Percentiles rank a stretch among this genome's conserved stretches.
These are phyloP conservation scores for Pestalotiopsis sp. DNA, from an alignment of 2,329 filamentous ascomycete species.

Conservation along the genomic window DNA sequence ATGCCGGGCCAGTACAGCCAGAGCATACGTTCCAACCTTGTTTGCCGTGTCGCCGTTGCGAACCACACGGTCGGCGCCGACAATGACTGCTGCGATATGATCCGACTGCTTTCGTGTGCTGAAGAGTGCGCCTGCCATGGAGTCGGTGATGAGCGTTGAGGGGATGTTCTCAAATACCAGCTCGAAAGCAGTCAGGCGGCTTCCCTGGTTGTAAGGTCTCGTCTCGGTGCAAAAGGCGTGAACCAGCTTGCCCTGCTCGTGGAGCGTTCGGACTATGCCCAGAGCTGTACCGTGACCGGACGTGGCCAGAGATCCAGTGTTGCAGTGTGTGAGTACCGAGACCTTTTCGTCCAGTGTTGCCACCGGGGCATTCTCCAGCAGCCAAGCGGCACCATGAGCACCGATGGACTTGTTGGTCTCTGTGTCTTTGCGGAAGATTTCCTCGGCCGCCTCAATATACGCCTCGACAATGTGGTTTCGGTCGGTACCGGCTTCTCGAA, in stretches of 20 bases:
- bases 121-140: slow-evolving; percentile 91
- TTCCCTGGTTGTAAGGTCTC: slow-evolving; percentile 96
- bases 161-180: slow-evolving; percentile 93
- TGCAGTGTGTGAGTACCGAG: slow-evolving; percentile 95
- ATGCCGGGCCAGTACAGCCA: slow-evolving; percentile 85
- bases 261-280: slow-evolving; percentile 86
- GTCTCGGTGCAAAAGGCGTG: slow-evolving; percentile 98
- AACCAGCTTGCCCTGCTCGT: slow-evolving; percentile 64
- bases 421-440: slow-evolving; percentile 85
- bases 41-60: slow-evolving; percentile 98
- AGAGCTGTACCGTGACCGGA: slow-evolving; percentile 97
- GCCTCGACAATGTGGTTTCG: slow-evolving; percentile 62
- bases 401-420: slow-evolving; percentile 87
- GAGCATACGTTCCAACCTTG: slow-evolving; percentile 93
- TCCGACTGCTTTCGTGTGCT: slow-evolving; percentile 59
- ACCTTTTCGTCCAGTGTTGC: slow-evolving; percentile 54
- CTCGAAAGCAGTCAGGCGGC: slow-evolving; percentile 91
- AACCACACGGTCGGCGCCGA: slow-evolving; percentile 92
- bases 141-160: slow-evolving; percentile 90
- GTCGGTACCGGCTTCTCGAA: slow-evolving; percentile 52
- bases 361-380: slow-evolving; percentile 59
- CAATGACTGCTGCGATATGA: slow-evolving; percentile 83
- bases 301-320: slow-evolving; percentile 94
- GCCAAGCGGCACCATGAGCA: slow-evolving; percentile 80
- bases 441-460: slow-evolving; percentile 80